phyloP scores from a whole-genome alignment of 2,329 filamentous ascomycete genomes.

The Rhynchosporium secalis region DNA sequence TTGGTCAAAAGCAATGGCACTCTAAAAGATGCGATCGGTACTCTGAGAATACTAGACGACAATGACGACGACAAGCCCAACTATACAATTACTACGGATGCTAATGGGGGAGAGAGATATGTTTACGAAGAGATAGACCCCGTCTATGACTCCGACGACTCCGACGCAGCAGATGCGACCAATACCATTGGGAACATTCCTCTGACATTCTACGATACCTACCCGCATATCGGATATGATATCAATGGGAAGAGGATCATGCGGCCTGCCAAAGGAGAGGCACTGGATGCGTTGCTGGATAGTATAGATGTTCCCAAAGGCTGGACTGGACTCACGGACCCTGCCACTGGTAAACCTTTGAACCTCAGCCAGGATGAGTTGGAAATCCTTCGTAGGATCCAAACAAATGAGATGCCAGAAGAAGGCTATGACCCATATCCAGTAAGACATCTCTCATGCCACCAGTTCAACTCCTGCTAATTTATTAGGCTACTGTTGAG shows the following conservation, averaged over 20 bases:
- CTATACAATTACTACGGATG: conserved; percentile 68
- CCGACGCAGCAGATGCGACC: conserved; percentile 71
- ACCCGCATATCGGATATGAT: conserved; percentile 97
- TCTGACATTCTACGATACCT: conserved; percentile 92
- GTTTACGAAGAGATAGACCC: conserved; percentile 93
- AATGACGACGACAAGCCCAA: conserved; percentile 47
- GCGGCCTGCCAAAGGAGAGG: conserved; percentile 90
- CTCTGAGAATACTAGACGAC: conserved; percentile 15
- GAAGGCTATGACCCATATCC: conserved; percentile 94
- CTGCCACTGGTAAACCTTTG: conserved; percentile 87
- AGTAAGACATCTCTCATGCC: conserved; percentile 46
- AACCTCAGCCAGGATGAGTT: conserved; percentile 85
- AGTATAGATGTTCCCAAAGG: conserved; percentile 97
- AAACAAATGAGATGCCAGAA: conserved; percentile 82
- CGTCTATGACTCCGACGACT: conserved; percentile 94
- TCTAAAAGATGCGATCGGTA: conserved; percentile 37
- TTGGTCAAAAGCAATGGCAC: conserved; percentile 44
- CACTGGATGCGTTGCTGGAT: conserved; percentile 88
- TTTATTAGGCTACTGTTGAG: conserved; percentile 72
- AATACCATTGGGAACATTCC: conserved; percentile 98
- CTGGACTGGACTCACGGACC: conserved; percentile 95
- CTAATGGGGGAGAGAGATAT: conserved; percentile 87
- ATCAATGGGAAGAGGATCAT: conserved; percentile 99
- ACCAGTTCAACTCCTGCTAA: conserved; percentile 27
- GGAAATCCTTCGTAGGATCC: conserved; percentile 82